Conservation (phyloP, 1,284 basidiomycete genomes). For the Ceratobasidium sp. region DNA sequence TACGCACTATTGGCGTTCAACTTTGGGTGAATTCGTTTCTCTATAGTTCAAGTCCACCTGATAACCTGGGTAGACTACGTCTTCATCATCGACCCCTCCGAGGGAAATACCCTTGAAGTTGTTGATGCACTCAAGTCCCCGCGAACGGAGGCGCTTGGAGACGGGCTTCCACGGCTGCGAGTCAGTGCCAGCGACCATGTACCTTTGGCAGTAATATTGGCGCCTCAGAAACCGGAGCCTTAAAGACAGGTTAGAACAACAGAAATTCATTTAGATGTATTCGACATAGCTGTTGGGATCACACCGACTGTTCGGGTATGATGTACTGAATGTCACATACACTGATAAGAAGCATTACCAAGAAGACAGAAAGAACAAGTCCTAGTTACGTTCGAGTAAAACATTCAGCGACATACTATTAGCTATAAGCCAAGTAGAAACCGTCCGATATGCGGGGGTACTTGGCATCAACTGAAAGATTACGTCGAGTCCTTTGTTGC, state of each 20-base stretch:
- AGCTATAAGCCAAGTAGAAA: slow-evolving; percentile 10
- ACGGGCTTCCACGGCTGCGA: slow-evolving; percentile 79
- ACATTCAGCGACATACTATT: not conserved
- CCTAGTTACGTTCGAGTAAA: not conserved
- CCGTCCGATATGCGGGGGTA: slow-evolving; percentile 1
- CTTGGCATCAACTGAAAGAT: slow-evolving; percentile 4
- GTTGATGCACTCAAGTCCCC: slow-evolving; percentile 71
- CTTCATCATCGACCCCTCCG: slow-evolving; percentile 58
- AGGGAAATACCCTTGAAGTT: slow-evolving; percentile 52
- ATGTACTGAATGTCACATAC: not conserved
- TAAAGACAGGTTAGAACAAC: not conserved
- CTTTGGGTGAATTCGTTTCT: slow-evolving; percentile 64
- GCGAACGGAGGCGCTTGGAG: slow-evolving; percentile 64
- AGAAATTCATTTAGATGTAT: not conserved
- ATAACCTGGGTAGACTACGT: slow-evolving; percentile 73
- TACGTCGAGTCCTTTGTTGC: not conserved
- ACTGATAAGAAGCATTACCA: not conserved
- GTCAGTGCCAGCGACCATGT: slow-evolving; percentile 89
- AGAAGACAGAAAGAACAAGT: not conserved
- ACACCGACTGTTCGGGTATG: not conserved
- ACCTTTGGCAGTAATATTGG: slow-evolving; percentile 57
- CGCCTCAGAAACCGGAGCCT: not conserved
- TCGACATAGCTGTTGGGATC: not conserved
- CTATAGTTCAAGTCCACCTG: slow-evolving; percentile 1
- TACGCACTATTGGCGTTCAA: slow-evolving; percentile 80